Conservation (phyloP, 83 land plant genomes). For the Diphasiastrum complanatum region DNA sequence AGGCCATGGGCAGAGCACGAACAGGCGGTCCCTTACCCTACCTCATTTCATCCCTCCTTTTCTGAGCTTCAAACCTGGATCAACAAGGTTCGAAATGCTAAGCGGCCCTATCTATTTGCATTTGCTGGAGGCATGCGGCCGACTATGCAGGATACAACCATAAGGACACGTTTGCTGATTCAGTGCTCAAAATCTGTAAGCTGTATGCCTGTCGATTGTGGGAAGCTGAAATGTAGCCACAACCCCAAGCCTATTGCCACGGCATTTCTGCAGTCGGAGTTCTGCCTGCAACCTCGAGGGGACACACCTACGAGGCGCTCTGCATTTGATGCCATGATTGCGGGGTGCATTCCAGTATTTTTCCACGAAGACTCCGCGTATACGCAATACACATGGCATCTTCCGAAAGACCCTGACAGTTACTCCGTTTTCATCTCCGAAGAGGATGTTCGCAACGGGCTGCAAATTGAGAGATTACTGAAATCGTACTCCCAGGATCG, state of each 20-base stretch:
- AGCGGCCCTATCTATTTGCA: conserved; percentile 41
- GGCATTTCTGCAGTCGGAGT: conserved; percentile 44
- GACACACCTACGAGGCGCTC: conserved; percentile 62
- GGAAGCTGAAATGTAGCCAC: conserved; percentile 44
- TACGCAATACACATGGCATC: conserved; percentile 68
- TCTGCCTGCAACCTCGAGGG: conserved; percentile 83
- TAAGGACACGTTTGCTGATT: conserved; percentile 38
- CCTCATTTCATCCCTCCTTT: conserved; percentile 59
- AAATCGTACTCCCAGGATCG: conserved; percentile 18
- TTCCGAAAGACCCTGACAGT: conserved; percentile 32
- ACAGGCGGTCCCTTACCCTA: conserved; percentile 69
- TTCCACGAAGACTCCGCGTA: conserved; percentile 67
- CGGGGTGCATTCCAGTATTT: conserved; percentile 84
- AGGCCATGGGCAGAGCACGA: conserved; percentile 59
- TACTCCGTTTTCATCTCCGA: conserved; percentile 63
- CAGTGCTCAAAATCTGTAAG: conserved; percentile 40
- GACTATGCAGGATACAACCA: conserved; percentile 29
- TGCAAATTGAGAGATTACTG: conserved; percentile 44
- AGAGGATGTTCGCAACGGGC: conserved; percentile 50
- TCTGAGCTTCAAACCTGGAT: conserved; percentile 37
- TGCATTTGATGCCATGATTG: conserved; percentile 56
- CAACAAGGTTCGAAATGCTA: conserved; percentile 31
- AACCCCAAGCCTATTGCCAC: conserved; percentile 46
- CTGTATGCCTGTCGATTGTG: conserved; percentile 59
- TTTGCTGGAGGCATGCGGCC: conserved; percentile 57